Evolutionary conservation across 1,139 yeast species (phyloP).

Genomic region (Taiozyma sp.): DNA sequence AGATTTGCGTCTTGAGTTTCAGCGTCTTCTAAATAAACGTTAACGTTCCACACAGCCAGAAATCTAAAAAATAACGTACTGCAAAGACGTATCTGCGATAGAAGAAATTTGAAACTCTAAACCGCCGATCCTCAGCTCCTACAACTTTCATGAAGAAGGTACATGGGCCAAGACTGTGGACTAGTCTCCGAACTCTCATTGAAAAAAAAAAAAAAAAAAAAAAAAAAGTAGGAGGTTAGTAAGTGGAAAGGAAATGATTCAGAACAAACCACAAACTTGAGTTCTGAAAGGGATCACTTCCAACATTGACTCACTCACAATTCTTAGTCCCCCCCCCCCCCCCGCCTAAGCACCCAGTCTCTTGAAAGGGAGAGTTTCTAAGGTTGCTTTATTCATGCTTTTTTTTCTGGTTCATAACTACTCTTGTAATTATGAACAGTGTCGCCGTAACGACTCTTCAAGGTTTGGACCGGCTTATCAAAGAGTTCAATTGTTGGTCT

Average conservation of each 20-base stretch:
- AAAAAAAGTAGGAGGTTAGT: too few relatives aligned
- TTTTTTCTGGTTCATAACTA: neutral
- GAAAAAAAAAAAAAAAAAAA: too few relatives aligned
- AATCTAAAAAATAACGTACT: too few relatives aligned
- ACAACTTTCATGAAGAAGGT: neutral
- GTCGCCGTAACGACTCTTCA: neutral
- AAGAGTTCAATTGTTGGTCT: neutral
- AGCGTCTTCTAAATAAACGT: neutral
- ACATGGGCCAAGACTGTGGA: neutral
- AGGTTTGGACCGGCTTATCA: neutral
- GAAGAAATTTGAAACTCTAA: neutral
- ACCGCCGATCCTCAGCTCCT: neutral
- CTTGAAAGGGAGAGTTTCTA: neutral
- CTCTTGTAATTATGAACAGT: neutral
- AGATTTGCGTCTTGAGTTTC: neutral
- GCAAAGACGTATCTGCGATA: neutral
- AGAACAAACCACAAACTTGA: too few relatives aligned
- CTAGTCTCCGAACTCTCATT: neutral
- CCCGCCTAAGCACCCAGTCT: neutral
- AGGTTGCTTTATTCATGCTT: neutral
- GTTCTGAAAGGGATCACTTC: too few relatives aligned
- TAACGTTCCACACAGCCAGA: neutral
- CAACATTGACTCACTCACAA: too few relatives aligned
- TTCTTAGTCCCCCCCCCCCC: too few relatives aligned
- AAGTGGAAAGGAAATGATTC: too few relatives aligned